Conservation (phyloP, 202 grass and related monocot genomes). For the Setaria viridis region DNA sequence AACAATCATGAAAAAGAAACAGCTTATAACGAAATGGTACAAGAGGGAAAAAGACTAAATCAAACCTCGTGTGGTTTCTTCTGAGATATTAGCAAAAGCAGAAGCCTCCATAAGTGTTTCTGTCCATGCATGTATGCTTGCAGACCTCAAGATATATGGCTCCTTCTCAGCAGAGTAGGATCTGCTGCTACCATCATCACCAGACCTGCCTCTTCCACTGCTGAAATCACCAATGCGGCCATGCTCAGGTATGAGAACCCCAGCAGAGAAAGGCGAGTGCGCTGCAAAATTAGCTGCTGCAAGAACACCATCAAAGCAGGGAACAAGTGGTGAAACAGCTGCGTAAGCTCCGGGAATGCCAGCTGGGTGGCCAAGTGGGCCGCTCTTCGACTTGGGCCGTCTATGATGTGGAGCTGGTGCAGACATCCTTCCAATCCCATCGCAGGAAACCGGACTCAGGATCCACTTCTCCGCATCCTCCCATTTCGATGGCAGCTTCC, state of each 20-base stretch:
- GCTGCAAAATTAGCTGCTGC: slow-evolving; percentile 63
- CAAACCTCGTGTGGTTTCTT: slow-evolving; percentile 62
- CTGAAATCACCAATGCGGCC: slow-evolving; percentile 49
- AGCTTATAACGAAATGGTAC: slow-evolving; percentile 10
- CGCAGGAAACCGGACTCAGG: slow-evolving; percentile 77
- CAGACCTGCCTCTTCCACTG: slow-evolving; percentile 55
- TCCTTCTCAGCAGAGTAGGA: slow-evolving; percentile 66
- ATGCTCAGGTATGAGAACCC: slow-evolving; percentile 74
- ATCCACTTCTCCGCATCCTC: slow-evolving; percentile 99
- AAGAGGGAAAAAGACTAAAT: slow-evolving; percentile 18
- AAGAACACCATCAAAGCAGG: slow-evolving; percentile 66
- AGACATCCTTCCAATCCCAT: slow-evolving; percentile 66
- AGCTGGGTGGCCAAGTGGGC: slow-evolving; percentile 72
- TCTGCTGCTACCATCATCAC: slow-evolving; percentile 54
- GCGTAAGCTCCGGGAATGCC: slow-evolving; percentile 58
- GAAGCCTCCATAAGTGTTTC: slow-evolving; percentile 93
- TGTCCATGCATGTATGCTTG: slow-evolving; percentile 82
- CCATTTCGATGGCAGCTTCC: slow-evolving; percentile 97
- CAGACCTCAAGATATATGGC: slow-evolving; percentile 71
- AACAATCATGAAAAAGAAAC: slow-evolving; percentile 2
- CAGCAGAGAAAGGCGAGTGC: slow-evolving; percentile 83
- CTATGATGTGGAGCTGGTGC: slow-evolving; percentile 66
- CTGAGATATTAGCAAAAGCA: slow-evolving; percentile 75
- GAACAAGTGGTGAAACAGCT: slow-evolving; percentile 63
- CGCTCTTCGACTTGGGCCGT: slow-evolving; percentile 95